Evolutionary conservation across 75 land plant genomes (phyloP).

Genomic region (Picea glauca): DNA sequence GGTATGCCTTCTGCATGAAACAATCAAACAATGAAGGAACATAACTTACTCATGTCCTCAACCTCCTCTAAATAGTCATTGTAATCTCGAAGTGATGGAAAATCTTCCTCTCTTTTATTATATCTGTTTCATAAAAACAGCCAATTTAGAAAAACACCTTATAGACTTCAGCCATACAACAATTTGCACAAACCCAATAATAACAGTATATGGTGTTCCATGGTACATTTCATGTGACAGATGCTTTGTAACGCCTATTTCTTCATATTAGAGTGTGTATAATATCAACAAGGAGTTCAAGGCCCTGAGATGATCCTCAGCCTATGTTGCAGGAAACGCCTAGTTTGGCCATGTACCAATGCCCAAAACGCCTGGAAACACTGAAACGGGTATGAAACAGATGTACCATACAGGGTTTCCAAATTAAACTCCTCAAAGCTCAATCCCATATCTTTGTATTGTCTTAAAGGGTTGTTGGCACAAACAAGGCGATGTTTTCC

Average conservation of each 20-base stretch:
- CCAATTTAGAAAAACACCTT: background rate
- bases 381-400: too few relatives aligned
- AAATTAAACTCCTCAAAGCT: too few relatives aligned
- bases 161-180: background rate
- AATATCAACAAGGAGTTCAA: background rate
- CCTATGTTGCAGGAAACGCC: too few relatives aligned
- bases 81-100: slow-evolving; percentile 70
- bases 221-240: background rate
- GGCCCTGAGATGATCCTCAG: background rate
- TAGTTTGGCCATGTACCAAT: too few relatives aligned
- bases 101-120: slow-evolving; percentile 91
- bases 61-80: slow-evolving; percentile 98
- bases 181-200: background rate
- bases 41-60: slow-evolving; percentile 81
- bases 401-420: too few relatives aligned
- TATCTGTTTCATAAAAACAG: slow-evolving; percentile 35
- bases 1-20: background rate
- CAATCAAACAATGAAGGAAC: background rate
- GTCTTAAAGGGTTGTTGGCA: too few relatives aligned
- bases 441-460: too few relatives aligned
- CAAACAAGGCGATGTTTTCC: too few relatives aligned
- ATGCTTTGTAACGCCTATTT: background rate
- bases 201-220: background rate
- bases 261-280: background rate
- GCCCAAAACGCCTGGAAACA: too few relatives aligned